phyloP scores from a whole-genome alignment of 352 stramenopile genomes.

The Pythium periplocum region DNA sequence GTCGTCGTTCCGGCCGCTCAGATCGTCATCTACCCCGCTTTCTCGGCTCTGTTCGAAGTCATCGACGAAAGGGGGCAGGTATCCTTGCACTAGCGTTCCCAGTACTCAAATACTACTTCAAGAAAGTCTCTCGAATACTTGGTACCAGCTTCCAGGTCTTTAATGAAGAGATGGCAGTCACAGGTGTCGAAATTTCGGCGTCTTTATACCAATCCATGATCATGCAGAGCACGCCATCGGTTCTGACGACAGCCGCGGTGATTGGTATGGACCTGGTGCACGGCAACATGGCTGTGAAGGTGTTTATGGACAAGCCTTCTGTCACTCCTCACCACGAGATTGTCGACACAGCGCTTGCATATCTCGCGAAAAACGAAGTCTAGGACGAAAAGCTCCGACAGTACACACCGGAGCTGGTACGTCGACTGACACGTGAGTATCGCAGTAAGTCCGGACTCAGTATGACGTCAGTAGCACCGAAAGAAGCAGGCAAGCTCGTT shows the following conservation, averaged over 20 bases:
- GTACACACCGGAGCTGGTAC: neutral
- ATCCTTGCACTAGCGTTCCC: conserved; percentile 13
- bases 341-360: neutral
- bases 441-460: no score
- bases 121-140: neutral
- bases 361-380: neutral
- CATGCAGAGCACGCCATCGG: conserved; percentile 13
- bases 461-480: neutral
- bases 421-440: no score
- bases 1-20: neutral
- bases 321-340: neutral
- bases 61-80: neutral
- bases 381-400: neutral
- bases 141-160: neutral
- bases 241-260: conserved; percentile 7
- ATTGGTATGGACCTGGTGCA: conserved; percentile 16
- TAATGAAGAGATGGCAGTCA: conserved; percentile 10
- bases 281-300: conserved; percentile 12
- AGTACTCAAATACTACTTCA: conserved; percentile 17
- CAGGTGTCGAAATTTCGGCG: conserved; percentile 16
- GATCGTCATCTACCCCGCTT: conserved; percentile 9
- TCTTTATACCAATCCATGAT: conserved; percentile 24
- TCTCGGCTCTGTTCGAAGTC: conserved; percentile 21
- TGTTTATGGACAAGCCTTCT: conserved; percentile 16
- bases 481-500: neutral